Conservation (phyloP, 192 early-diverging fungal genomes). For the Coemansia sp. region DNA sequence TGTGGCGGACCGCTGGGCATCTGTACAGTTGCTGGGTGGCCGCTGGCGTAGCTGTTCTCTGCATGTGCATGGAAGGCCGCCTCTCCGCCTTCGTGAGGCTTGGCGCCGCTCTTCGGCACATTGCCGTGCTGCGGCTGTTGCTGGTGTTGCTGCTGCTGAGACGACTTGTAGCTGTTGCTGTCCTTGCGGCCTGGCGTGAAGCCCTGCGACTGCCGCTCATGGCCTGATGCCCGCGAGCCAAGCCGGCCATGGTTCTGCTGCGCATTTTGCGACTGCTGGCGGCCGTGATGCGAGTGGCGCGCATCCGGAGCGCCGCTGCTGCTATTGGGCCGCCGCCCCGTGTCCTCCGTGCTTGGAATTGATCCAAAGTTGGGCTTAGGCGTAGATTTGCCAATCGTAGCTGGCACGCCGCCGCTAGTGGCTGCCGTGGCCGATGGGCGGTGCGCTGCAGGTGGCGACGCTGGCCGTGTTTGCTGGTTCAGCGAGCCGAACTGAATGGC, state of each 20-base stretch:
- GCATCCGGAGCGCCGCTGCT: slow-evolving; percentile 7
- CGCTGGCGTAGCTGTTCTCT: slow-evolving; percentile 19
- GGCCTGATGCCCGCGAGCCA: slow-evolving; percentile 43
- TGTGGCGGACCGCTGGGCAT: slow-evolving; percentile 24
- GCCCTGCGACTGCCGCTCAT: slow-evolving; percentile 47
- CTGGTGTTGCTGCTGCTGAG: no score
- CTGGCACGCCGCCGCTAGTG: slow-evolving; percentile 53
- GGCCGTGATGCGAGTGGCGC: slow-evolving; percentile 23
- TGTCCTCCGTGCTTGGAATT: slow-evolving; percentile 22
- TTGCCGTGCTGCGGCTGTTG: slow-evolving; percentile 11
- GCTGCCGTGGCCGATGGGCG: slow-evolving; percentile 12
- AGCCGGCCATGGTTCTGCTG: slow-evolving; percentile 34
- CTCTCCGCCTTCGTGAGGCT: slow-evolving; percentile 31
- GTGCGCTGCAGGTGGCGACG: slow-evolving; percentile 32
- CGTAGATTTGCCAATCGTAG: slow-evolving; percentile 30
- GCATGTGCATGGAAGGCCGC: slow-evolving; percentile 4
- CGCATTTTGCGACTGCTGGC: slow-evolving; percentile 13
- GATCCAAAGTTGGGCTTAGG: slow-evolving; percentile 56
- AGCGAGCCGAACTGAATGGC: slow-evolving; percentile 58
- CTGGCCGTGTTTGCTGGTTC: slow-evolving; percentile 44
- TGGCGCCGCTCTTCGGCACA: slow-evolving; percentile 32
- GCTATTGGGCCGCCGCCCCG: slow-evolving; percentile 14
- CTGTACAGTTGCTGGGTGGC: slow-evolving; percentile 15
- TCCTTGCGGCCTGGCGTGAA: slow-evolving; percentile 26
- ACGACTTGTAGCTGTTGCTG: slow-evolving; percentile 26